Evolutionary conservation across 331 rosid genomes (phyloP), one percentile per base, ranked within the genome.

Genomic region (Quercus lobata): DNA sequence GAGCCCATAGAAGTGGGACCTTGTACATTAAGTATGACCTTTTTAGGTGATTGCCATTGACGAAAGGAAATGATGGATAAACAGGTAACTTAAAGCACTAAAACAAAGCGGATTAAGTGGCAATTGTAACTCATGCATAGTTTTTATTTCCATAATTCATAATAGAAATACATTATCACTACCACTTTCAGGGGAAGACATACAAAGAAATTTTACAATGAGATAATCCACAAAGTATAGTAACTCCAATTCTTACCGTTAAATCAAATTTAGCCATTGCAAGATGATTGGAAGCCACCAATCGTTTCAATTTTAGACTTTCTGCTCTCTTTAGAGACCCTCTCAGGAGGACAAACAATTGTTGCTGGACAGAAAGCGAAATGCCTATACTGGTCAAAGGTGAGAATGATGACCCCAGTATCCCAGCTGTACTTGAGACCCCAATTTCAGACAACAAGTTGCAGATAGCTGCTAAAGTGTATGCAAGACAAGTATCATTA

Each of bases 301-400:
- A 83, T 61, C 89, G 91, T 81, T 91, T 91, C 82, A 93, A 89
- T 89, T 93, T 92, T 53, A 95, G 88, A 86, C 85, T 91, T 81
- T 95, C 97, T 54, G 99, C 99, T 87, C 99, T 90, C 89, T 90
- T 93, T 72, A 95, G 77, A 80, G 99, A 95, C 78, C 97, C 99
- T 84, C 93, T 91, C 88, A 93, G 85, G 76, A 95, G 99, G 75
- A 91, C 96, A 70, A 93, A 95, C 78, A 95, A 84, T 79, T 95
- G 98, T 85, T 95, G 98, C 86, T 93, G 98, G 83, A 90, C 93
- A 74, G 99, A 93, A 11, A 91, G 90, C 30, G 99, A 90, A 82
- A 87, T 83, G 63, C 99, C 97, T 83, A 90, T 84, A 84, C 96
- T 90, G 73, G 93, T 84, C 84, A 91, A 83, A 81, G 97, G 96